Base-by-base conservation (phyloP, 2,329 filamentous ascomycete genomes). In the Claviceps sp. region DNA sequence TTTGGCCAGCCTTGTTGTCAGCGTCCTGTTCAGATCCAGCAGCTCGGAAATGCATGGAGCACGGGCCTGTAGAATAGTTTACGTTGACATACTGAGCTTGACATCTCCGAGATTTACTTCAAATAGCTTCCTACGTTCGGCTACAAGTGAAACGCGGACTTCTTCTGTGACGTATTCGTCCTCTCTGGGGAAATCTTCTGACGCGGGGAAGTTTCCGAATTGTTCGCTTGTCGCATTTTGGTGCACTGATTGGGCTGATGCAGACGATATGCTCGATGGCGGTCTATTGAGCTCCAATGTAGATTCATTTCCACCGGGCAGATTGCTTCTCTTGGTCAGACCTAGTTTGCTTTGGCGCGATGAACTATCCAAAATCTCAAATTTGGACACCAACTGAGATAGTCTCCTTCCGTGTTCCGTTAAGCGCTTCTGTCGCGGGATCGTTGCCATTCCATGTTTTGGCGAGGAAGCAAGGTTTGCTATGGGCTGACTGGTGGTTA, bases 371-470 rank as follows among this genome's bases (percentile, higher is more conserved):
- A 65, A 56, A n/a, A 56, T 54, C 55, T 69, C 66, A 40, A 67
- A 69, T 43, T 63, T 67, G n/a, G 63, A 65, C 0, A 69, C 60
- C 16, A 69, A 61, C 30, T 64, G 60, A 38, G 66, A 61, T 24
- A 69, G 53, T n/a, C 16, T 30, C 13, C 46, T 52, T 4, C 50
- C 46, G 11, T 30, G 22, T 38, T 43, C 38, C 30, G 18, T 26
- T 44, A 20, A 16, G 37, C 45, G 50, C 38, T 45, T 52, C 20
- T 24, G 46, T 22, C 34, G 20, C 13, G 40, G 20, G 14, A 42
- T 22, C 7, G 40, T 30, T 22, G 18, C 38, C 24, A 6, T 45
- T 47, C 14, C 46, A 48, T 37, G 26, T 37, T 49, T 20, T 18
- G 42, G 46, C n/a, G 46, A 30, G 18, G 37, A 20, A 37, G 40